Conservation (phyloP, 1,284 basidiomycete genomes). For the Malassezia psittaci region DNA sequence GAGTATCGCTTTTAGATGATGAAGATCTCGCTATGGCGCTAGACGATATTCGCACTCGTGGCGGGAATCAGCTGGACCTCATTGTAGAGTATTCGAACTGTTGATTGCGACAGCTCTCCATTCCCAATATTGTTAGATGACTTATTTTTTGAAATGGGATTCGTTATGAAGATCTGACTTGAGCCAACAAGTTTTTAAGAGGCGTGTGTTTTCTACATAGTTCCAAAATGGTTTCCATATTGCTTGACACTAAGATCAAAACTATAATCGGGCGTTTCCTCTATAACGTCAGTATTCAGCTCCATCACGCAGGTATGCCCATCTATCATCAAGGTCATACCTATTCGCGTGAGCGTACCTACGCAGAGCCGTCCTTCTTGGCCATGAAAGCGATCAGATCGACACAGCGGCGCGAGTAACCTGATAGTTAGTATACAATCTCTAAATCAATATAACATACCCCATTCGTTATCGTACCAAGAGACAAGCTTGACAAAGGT, state of each 20-base stretch:
- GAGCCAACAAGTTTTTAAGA: no score
- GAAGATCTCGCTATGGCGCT: slow-evolving; percentile 45
- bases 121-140: no score
- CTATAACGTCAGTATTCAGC: background rate
- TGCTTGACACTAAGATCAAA: background rate
- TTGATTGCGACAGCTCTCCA: background rate
- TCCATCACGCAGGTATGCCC: background rate
- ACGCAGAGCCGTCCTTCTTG: slow-evolving; percentile 50
- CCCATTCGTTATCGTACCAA: slow-evolving; percentile 79
- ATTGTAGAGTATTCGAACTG: slow-evolving; percentile 12
- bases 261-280: slow-evolving; percentile 4
- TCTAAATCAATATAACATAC: background rate
- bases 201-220: background rate
- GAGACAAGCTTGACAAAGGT: slow-evolving; percentile 92
- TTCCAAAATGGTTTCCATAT: no score
- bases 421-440: background rate
- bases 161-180: no score
- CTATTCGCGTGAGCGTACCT: slow-evolving; percentile 22
- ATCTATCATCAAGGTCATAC: background rate
- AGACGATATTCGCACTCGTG: slow-evolving; percentile 17
- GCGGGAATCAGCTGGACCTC: slow-evolving; percentile 24
- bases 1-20: slow-evolving; percentile 39
- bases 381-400: slow-evolving; percentile 79
- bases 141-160: no score
- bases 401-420: slow-evolving; percentile 87